Conservation (phyloP, 2,329 filamentous ascomycete species). For the Lomentospora prolificans region DNA sequence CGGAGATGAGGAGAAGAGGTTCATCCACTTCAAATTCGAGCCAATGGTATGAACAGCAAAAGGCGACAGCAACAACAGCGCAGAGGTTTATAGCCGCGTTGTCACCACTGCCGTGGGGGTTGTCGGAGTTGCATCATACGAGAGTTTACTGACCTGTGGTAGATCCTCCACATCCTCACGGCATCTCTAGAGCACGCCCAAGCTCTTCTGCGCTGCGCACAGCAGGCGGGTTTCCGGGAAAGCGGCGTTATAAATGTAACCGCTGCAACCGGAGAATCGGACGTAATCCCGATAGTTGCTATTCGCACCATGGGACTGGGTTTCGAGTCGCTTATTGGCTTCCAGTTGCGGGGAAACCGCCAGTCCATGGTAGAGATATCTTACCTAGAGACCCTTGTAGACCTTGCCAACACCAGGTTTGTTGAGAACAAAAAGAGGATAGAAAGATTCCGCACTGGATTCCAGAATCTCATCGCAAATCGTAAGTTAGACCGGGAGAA, state of each 20-base stretch:
- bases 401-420: conserved; percentile 67
- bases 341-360: conserved; percentile 28
- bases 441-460: conserved; percentile 47
- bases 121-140: background rate
- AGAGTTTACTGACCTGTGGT: conserved; percentile 14
- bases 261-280: background rate
- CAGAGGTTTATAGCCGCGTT: background rate
- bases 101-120: background rate
- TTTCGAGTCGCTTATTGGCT: conserved; percentile 72
- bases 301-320: conserved; percentile 74
- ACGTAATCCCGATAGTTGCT: conserved; percentile 59
- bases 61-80: background rate
- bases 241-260: conserved; percentile 63
- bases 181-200: conserved; percentile 68
- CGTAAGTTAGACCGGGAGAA: background rate
- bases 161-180: conserved; percentile 85
- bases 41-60: conserved; percentile 61
- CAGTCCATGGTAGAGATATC: conserved; percentile 48
- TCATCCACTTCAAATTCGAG: conserved; percentile 85
- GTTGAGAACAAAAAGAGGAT: conserved; percentile 59
- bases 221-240: conserved; percentile 80
- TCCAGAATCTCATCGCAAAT: conserved; percentile 27
- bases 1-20: conserved; percentile 26
- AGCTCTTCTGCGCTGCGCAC: conserved; percentile 61
- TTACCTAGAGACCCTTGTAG: conserved; percentile 58